These are phyloP conservation scores for Exidia glandulosa DNA, from an alignment of 768 basidiomycete species.

Conservation along the genomic window DNA sequence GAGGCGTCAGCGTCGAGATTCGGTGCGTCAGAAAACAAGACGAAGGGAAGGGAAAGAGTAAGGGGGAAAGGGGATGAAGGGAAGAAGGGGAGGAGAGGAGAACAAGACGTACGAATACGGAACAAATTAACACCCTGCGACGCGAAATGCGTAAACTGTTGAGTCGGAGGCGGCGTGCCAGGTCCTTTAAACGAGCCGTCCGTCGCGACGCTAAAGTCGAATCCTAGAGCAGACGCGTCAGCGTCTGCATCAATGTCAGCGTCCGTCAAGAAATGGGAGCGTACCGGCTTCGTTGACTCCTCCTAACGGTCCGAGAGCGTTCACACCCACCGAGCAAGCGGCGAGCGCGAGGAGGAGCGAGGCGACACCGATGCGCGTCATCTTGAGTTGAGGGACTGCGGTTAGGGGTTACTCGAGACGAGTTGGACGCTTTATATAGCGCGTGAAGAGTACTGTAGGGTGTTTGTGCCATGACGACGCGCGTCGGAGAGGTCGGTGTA, in stretches of 20 bases:
- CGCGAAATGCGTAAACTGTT: slow-evolving; percentile 39
- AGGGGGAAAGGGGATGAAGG: too few relatives aligned
- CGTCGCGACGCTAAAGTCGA: slow-evolving; percentile 14
- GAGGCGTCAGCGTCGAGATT: background rate
- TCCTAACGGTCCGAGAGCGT: background rate
- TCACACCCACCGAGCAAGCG: background rate
- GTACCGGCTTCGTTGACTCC: background rate
- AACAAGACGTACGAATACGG: slow-evolving; percentile 25
- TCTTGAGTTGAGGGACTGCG: background rate
- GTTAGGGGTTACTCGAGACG: background rate
- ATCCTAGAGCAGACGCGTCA: slow-evolving; percentile 20
- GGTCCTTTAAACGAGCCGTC: slow-evolving; percentile 35
- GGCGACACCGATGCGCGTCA: background rate
- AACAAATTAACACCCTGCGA: slow-evolving; percentile 38
- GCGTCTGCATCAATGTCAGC: background rate
- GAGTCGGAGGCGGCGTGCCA: slow-evolving; percentile 26
- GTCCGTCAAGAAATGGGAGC: background rate
- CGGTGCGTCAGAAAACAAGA: slow-evolving; percentile 1
- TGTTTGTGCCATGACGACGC: too few relatives aligned
- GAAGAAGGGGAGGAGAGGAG: background rate
- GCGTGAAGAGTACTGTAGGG: too few relatives aligned
- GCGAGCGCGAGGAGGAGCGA: background rate
- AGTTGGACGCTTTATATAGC: background rate
- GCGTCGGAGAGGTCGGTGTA: background rate
- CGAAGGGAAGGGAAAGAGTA: too few relatives aligned